A percentile compares a stretch with the other conserved stretches of the same genome.
phyloP scores from a whole-genome alignment of 2,329 filamentous ascomycete genomes.

The Epichloe amarillans region DNA sequence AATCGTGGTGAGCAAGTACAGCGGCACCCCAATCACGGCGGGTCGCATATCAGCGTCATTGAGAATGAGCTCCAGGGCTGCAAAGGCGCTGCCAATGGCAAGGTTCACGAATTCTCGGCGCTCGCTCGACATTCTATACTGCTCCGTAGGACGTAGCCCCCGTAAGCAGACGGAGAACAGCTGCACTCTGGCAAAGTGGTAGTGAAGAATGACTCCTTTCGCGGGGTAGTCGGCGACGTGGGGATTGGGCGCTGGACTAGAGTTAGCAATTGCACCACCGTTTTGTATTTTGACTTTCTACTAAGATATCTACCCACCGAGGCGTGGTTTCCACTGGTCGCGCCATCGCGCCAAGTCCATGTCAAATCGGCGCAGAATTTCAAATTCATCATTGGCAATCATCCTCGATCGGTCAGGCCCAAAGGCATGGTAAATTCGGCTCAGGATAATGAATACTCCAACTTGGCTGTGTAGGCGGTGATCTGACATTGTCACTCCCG shows the following conservation, averaged over 20 bases:
- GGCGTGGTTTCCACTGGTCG: constrained; percentile 21
- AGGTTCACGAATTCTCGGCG: constrained; percentile 29
- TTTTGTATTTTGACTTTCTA: neutral
- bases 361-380: constrained; percentile 15
- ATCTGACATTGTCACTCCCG: constrained; percentile 38
- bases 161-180: constrained; percentile 35
- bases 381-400: constrained; percentile 21
- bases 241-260: constrained; percentile 25
- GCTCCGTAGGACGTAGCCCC: constrained; percentile 15
- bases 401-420: constrained; percentile 36
- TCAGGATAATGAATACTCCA: constrained; percentile 45
- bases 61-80: constrained; percentile 17
- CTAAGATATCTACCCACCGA: constrained; percentile 13
- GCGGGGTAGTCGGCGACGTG: constrained; percentile 34
- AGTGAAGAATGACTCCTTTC: constrained; percentile 35
- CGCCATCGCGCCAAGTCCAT: constrained; percentile 23
- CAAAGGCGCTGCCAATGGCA: constrained; percentile 23
- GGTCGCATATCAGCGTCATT: constrained; percentile 18
- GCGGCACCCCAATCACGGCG: constrained; percentile 18
- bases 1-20: constrained; percentile 20
- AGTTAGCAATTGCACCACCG: neutral
- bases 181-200: constrained; percentile 36
- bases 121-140: constrained; percentile 30
- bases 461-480: constrained; percentile 46
- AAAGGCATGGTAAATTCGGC: constrained; percentile 43